Base-by-base conservation (phyloP, 2,329 filamentous ascomycete genomes). In the Xylogone sp. region DNA sequence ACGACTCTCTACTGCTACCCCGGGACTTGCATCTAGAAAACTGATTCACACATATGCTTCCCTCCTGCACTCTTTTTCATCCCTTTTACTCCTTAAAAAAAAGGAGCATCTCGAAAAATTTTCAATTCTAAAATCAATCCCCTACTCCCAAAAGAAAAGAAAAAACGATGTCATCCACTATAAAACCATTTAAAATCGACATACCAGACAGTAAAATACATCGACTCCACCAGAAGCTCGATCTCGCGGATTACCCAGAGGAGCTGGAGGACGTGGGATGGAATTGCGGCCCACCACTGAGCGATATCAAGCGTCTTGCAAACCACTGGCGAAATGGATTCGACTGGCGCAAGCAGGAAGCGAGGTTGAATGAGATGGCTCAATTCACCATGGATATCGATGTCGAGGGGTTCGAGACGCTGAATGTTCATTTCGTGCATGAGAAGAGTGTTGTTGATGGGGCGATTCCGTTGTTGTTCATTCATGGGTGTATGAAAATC, bases 351-450 rank as follows among this genome's bases (percentile, higher is more conserved):
- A 70, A 71, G 21, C 71, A 76, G 16, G 84, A 88, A 64, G 68
- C 71, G 3, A 72, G 74, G 48, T 60, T 88, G 6, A 88, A 88
- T 60, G 53, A 73, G 42, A 65, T 86, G 9, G 77, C 81, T 0
- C 82, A 87, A 21, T 86, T 76, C 64, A 75, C 68, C 1, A 76
- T 77, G 0, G 65, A 65, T 0, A 67, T 87, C 9, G 52, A 67
- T 0, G 74, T 85, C 0, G 74, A 82, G 5, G 78, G 77, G 0
- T 86, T 84, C 53, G 81, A 73, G 0, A 69, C 73, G 0, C 62
- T 87, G 21, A 71, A 80, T n/a, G 72, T 88, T 3, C 86, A 88
- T 62, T 85, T 84, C 58, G 63, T 88, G 5, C 81, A 87, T 61
- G 73, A 84, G 57, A 72, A 66, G 48, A 82, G 77, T 58, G 62